phyloP scores from a whole-genome alignment of 2,329 filamentous ascomycete genomes.

The Colletotrichum shisoi region DNA sequence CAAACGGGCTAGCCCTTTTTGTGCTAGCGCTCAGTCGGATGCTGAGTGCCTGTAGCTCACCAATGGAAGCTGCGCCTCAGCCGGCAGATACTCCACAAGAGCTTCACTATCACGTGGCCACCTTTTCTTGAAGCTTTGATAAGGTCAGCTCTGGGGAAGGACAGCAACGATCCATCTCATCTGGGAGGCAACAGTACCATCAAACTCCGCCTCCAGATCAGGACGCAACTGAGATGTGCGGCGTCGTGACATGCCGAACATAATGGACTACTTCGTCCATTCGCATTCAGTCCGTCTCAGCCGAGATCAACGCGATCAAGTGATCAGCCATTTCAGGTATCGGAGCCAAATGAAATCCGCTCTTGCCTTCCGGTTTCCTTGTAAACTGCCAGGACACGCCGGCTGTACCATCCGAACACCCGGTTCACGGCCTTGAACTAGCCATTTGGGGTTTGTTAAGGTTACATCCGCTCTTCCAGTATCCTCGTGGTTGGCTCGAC shows the following conservation, averaged over 20 bases:
- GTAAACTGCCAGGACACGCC: not conserved
- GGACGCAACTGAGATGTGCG: not conserved
- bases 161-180: not conserved
- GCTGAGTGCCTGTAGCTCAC: not conserved
- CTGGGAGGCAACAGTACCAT: not conserved
- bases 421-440: not conserved
- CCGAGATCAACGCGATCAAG: not conserved
- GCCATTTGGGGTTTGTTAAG: not conserved
- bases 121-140: too few relatives aligned
- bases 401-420: not conserved
- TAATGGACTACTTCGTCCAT: not conserved
- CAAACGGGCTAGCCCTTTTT: not conserved
- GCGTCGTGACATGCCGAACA: not conserved
- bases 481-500: not conserved
- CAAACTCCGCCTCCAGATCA: not conserved
- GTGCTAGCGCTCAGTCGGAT: not conserved
- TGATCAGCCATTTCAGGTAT: slow-evolving; percentile 1
- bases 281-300: not conserved
- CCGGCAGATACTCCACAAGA: not conserved
- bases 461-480: not conserved
- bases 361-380: not conserved
- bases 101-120: slow-evolving; percentile 9
- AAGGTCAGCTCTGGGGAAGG: not conserved
- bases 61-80: not conserved
- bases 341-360: not conserved